A percentile compares a stretch with the other conserved stretches of the same genome.
phyloP scores from a whole-genome alignment of 2,329 filamentous ascomycete species.

The Gaeumannomyces sp. region DNA sequence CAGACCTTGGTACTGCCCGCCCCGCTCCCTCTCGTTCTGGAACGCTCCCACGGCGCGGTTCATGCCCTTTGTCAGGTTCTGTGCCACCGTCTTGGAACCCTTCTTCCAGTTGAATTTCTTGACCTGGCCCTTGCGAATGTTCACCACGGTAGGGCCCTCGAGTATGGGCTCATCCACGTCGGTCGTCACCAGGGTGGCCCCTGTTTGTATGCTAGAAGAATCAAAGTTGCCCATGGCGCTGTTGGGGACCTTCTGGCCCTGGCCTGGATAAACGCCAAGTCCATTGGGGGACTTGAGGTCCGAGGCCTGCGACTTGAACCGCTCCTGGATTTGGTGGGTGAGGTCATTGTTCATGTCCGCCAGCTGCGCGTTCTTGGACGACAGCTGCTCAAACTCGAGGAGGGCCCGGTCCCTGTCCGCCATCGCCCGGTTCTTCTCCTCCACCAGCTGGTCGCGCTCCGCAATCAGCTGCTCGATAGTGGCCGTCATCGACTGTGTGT shows the following conservation, averaged over 20 bases:
- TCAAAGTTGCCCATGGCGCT: conserved; percentile 47
- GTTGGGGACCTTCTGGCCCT: conserved; percentile 41
- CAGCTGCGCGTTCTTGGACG: conserved; percentile 88
- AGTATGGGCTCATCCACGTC: conserved; percentile 62
- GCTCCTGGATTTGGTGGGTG: conserved; percentile 86
- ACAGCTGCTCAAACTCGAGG: conserved; percentile 91
- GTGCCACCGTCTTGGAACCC: conserved; percentile 86
- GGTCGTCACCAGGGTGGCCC: conserved; percentile 51
- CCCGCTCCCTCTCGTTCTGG: conserved; percentile 52
- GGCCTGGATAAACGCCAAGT: conserved; percentile 48
- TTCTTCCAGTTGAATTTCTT: conserved; percentile 99
- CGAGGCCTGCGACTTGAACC: conserved; percentile 73
- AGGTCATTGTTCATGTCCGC: conserved; percentile 94
- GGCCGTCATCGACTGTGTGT: conserved; percentile 53
- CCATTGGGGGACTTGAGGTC: conserved; percentile 44
- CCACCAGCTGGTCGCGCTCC: conserved; percentile 74
- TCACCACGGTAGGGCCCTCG: conserved; percentile 87
- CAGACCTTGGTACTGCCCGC: conserved; percentile 42
- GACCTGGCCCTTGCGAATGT: conserved; percentile 86
- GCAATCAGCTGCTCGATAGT: conserved; percentile 55
- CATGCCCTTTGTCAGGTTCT: conserved; percentile 89
- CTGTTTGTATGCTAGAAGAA: conserved; percentile 46
- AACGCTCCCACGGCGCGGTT: conserved; percentile 82
- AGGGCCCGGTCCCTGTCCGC: conserved; percentile 88
- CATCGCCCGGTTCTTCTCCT: conserved; percentile 76